Evolutionary conservation across 2,329 filamentous ascomycete genomes (phyloP).

Genomic region (Venturia nashicola): DNA sequence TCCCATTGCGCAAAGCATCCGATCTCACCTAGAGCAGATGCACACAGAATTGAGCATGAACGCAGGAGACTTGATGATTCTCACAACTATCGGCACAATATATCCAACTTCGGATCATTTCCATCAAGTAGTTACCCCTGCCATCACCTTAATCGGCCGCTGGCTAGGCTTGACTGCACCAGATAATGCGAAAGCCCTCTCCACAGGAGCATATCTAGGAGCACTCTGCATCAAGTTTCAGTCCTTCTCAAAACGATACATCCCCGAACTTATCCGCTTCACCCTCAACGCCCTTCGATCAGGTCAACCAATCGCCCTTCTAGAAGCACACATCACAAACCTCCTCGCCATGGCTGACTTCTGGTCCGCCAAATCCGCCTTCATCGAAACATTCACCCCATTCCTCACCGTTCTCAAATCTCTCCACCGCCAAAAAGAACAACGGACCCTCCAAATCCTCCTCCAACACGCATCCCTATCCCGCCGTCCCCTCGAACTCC

Average conservation of each 20-base stretch:
- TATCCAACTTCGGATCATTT: conserved; percentile 97
- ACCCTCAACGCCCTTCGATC: conserved; percentile 54
- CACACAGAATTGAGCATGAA: conserved; percentile 40
- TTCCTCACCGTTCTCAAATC: conserved; percentile 26
- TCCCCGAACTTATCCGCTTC: conserved; percentile 81
- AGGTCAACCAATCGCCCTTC: conserved; percentile 24
- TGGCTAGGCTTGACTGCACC: conserved; percentile 72
- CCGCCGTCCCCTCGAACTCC: conserved; percentile 72
- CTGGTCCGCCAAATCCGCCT: conserved; percentile 63
- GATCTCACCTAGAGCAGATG: conserved; percentile 52
- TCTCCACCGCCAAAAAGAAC: conserved; percentile 16
- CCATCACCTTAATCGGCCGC: conserved; percentile 70
- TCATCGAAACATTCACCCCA: conserved; percentile 67
- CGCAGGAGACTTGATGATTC: conserved; percentile 65
- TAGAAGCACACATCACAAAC: conserved; percentile 48
- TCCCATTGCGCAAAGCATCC: conserved; percentile 66
- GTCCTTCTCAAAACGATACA: conserved; percentile 67
- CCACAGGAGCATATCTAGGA: conserved; percentile 65
- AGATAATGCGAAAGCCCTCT: conserved; percentile 51
- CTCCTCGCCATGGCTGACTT: conserved; percentile 56
- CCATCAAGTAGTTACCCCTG: conserved; percentile 85
- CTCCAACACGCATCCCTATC: conserved; percentile 49
- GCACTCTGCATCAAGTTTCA: conserved; percentile 77
- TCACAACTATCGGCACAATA: conserved; percentile 71
- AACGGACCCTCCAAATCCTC: conserved; percentile 44